A percentile compares a stretch with the other conserved stretches of the same genome.
Evolutionary conservation across 208 protist species (phyloP).

Genomic region (Trypanosoma theileri): DNA sequence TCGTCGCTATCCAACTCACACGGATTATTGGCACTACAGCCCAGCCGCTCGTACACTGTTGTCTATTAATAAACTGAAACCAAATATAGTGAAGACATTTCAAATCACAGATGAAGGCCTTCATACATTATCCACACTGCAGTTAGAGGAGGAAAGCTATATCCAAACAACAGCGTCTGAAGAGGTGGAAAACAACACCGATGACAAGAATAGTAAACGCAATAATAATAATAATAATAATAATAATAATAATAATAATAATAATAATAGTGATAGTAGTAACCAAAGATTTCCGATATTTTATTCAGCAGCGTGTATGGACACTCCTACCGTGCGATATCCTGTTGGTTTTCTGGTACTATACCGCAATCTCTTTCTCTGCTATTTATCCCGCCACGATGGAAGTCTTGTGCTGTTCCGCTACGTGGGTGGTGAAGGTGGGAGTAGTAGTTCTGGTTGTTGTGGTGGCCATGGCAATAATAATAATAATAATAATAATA

Average conservation of each 20-base stretch:
- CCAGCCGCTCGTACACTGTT: conserved; percentile 29
- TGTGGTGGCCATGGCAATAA: neutral
- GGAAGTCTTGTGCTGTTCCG: conserved; percentile 28
- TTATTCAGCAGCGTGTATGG: conserved; percentile 28
- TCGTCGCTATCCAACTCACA: conserved; percentile 48
- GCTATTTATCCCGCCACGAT: conserved; percentile 27
- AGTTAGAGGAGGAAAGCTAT: conserved; percentile 8
- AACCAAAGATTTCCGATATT: neutral
- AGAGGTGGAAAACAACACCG: neutral
- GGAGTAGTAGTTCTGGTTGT: neutral
- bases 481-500: neutral
- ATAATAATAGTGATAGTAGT: neutral
- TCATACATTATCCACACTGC: conserved; percentile 4
- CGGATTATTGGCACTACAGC: conserved; percentile 46
- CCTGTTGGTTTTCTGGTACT: conserved; percentile 39
- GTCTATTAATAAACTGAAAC: conserved; percentile 39
- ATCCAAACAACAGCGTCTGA: too few species aligned
- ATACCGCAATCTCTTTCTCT: conserved; percentile 49
- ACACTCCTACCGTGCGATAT: conserved; percentile 25
- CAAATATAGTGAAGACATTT: conserved; percentile 52
- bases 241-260: neutral
- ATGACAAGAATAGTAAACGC: too few species aligned
- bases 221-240: too few species aligned
- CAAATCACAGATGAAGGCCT: conserved; percentile 23
- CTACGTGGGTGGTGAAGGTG: conserved; percentile 9